Evolutionary conservation across 306 rosid species (phyloP).

Genomic region (Casuarina cunninghamiana): DNA sequence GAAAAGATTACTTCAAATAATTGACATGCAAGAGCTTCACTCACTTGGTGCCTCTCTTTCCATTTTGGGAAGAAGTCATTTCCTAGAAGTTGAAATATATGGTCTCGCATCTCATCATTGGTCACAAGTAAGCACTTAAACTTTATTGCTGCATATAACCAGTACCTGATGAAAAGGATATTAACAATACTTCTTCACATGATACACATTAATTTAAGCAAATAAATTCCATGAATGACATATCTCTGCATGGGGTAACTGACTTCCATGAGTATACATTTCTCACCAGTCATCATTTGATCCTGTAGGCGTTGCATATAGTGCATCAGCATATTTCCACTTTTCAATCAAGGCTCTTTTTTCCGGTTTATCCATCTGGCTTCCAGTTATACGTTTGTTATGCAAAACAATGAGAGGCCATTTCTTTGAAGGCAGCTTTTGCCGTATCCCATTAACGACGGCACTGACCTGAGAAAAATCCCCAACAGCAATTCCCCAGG

Average conservation of each 20-base stretch:
- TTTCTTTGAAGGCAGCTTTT: conserved; percentile 74
- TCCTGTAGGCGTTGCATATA: conserved; percentile 84
- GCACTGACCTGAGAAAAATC: conserved; percentile 55
- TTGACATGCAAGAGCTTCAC: conserved; percentile 27
- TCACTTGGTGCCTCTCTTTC: conserved; percentile 99
- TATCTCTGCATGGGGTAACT: conserved; percentile 1
- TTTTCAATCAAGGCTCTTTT: conserved; percentile 70
- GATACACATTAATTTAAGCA: conserved; percentile 11
- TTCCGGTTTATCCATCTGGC: conserved; percentile 59
- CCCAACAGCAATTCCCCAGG: conserved; percentile 12
- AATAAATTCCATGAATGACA: background rate
- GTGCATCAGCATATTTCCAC: conserved; percentile 79
- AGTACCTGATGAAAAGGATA: conserved; percentile 83
- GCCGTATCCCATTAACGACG: conserved; percentile 70
- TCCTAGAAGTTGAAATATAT: conserved; percentile 86
- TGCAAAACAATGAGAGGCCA: conserved; percentile 89
- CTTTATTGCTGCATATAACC: conserved; percentile 97
- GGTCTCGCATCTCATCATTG: conserved; percentile 97
- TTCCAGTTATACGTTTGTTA: conserved; percentile 71
- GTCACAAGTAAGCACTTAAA: conserved; percentile 86
- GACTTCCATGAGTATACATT: conserved; percentile 19
- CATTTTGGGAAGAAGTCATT: conserved; percentile 93
- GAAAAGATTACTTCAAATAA: background rate
- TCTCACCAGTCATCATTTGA: conserved; percentile 95
- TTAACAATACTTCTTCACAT: conserved; percentile 32